Conservation (phyloP, 306 rosid genomes). For the Casuarina cunninghamiana region DNA sequence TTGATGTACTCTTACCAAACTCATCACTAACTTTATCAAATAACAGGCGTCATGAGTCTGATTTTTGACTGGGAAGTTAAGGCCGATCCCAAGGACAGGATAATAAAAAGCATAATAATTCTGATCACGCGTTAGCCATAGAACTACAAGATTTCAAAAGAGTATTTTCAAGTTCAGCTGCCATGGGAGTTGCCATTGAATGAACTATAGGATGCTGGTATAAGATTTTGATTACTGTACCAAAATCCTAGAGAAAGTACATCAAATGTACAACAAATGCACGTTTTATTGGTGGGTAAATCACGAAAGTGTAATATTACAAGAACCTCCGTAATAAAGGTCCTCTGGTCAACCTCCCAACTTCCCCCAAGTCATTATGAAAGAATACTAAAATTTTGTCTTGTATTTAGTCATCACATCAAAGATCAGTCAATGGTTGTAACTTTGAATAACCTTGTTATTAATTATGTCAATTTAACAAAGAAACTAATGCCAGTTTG, state of each 20-base stretch:
- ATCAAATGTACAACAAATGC: slow-evolving; percentile 20
- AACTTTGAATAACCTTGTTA: slow-evolving; percentile 73
- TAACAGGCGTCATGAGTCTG: too few species aligned
- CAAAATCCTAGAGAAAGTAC: neutral
- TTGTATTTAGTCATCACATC: slow-evolving; percentile 52
- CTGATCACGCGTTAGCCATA: neutral
- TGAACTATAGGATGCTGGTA: neutral
- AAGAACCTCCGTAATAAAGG: slow-evolving; percentile 26
- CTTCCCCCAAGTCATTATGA: slow-evolving; percentile 32
- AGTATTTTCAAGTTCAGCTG: too few species aligned
- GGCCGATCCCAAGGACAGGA: too few species aligned
- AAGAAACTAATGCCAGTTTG: slow-evolving; percentile 66
- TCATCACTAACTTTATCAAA: too few species aligned
- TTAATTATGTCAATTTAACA: slow-evolving; percentile 70
- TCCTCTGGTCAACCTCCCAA: slow-evolving; percentile 46
- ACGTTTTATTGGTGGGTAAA: slow-evolving; percentile 48
- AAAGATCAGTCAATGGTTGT: slow-evolving; percentile 60
- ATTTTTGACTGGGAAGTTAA: too few species aligned
- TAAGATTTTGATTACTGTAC: neutral
- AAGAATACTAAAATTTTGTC: slow-evolving; percentile 28
- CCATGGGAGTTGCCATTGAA: neutral
- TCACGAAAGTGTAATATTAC: slow-evolving; percentile 46
- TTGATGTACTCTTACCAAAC: too few species aligned
- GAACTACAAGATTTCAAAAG: too few species aligned
- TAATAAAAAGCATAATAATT: too few species aligned